A percentile compares a stretch with the other conserved stretches of the same genome.
Conservation (phyloP, 225 moss, liverwort and hornwort species). For the Pseudoscleropodium purum region DNA sequence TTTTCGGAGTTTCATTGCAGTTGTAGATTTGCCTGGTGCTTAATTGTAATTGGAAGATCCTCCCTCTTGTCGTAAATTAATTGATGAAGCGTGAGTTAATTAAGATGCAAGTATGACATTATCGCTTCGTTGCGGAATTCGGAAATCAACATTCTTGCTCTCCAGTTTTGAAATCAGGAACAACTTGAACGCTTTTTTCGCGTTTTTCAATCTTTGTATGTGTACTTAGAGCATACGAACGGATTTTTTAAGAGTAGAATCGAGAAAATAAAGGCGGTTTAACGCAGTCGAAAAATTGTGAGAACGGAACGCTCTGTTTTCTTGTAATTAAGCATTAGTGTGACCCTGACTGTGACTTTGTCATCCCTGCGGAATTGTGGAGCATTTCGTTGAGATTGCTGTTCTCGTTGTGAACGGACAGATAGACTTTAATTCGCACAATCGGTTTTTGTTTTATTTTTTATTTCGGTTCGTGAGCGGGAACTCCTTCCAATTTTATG, state of each 20-base stretch:
- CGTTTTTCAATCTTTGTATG: not conserved
- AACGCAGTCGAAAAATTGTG: not conserved
- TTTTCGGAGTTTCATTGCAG: not conserved
- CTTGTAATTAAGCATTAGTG: not conserved
- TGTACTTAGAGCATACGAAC: not conserved
- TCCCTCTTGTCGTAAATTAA: not conserved
- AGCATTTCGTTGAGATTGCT: not conserved
- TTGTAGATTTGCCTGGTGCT: not conserved
- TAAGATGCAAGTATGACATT: not conserved
- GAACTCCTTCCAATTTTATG: not conserved
- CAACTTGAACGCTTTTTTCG: not conserved
- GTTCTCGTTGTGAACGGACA: not conserved
- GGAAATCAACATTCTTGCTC: not conserved
- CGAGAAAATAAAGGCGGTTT: not conserved
- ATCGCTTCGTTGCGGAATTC: not conserved
- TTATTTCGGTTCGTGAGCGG: not conserved
- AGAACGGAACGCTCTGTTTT: not conserved
- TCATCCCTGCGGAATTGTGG: not conserved
- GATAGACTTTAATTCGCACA: not conserved
- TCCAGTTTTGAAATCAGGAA: not conserved
- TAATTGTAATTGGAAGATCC: not conserved
- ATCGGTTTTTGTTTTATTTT: not conserved
- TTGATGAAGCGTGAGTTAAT: not conserved
- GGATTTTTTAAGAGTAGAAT: not conserved
- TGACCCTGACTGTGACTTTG: not conserved